Percentiles rank a stretch among this genome's conserved stretches.
phyloP scores from a whole-genome alignment of 1,284 basidiomycete genomes.

The Inonotus obliquus region DNA sequence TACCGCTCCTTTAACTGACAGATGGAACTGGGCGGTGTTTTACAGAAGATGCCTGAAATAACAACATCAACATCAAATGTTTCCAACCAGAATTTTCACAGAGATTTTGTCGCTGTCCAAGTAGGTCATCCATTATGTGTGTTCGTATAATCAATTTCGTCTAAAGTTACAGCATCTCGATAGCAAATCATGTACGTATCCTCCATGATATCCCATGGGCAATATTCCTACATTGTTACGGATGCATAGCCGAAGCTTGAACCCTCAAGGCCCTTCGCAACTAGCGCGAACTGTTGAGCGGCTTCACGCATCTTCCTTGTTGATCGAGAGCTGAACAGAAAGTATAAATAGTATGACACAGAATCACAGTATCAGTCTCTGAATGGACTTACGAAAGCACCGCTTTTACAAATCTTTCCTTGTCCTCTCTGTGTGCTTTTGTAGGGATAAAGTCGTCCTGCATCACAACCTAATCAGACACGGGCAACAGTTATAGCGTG shows the following conservation, averaged over 20 bases:
- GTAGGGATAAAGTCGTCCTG: constrained; percentile 58
- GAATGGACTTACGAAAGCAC: constrained; percentile 56
- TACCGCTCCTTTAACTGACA: not conserved
- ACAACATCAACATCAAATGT: no score
- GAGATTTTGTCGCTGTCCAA: no score
- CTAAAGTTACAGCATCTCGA: not conserved
- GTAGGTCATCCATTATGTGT: not conserved
- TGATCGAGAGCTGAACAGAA: constrained; percentile 41
- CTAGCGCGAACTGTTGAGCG: constrained; percentile 69
- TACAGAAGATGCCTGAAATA: not conserved
- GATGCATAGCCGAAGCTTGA: constrained; percentile 69
- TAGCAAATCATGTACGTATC: not conserved
- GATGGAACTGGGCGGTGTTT: not conserved
- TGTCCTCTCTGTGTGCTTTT: constrained; percentile 62
- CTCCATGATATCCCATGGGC: not conserved
- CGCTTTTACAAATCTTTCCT: constrained; percentile 72
- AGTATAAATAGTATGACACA: not conserved
- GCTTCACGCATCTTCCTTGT: constrained; percentile 51
- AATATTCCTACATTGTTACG: constrained; percentile 28
- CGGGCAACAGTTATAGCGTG: not conserved
- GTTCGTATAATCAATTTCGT: not conserved
- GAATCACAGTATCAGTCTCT: not conserved
- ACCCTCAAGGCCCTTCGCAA: constrained; percentile 71
- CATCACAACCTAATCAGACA: not conserved
- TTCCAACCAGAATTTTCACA: no score